Conservation (phyloP, 768 basidiomycete species). For the Podaxis sp. region DNA sequence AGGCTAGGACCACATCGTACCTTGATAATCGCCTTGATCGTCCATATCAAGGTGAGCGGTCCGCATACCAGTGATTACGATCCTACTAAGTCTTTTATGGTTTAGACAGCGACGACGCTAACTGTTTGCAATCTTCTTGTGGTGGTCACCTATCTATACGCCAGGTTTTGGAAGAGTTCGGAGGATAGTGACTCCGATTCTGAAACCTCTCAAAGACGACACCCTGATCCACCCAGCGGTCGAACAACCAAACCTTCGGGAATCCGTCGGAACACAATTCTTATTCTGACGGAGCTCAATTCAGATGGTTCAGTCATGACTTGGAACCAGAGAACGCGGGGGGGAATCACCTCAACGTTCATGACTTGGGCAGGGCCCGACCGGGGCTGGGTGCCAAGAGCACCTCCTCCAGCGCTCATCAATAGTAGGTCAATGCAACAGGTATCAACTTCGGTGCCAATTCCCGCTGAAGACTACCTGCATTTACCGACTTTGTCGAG, state of each 20-base stretch:
- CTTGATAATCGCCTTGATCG: neutral
- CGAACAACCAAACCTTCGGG: neutral
- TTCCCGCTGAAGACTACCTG: neutral
- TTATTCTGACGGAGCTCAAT: constrained; percentile 4
- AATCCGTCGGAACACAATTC: neutral
- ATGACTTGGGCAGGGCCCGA: constrained; percentile 4
- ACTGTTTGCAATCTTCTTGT: constrained; percentile 13
- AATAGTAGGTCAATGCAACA: neutral
- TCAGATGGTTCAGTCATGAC: neutral
- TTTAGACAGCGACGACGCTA: neutral
- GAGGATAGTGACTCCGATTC: neutral
- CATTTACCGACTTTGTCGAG: neutral
- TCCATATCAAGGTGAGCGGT: constrained; percentile 7
- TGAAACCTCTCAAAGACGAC: neutral
- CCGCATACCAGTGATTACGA: neutral
- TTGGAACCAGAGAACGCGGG: neutral
- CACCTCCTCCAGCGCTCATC: neutral
- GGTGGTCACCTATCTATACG: constrained; percentile 9
- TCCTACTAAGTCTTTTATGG: neutral
- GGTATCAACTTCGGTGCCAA: neutral
- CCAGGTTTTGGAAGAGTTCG: neutral
- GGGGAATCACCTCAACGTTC: neutral
- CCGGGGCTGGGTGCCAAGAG: neutral
- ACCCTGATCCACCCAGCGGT: neutral
- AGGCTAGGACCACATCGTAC: neutral